These are phyloP conservation scores for Trichaptum fuscoviolaceum DNA, from an alignment of 768 basidiomycete genomes.

Conservation along the genomic window DNA sequence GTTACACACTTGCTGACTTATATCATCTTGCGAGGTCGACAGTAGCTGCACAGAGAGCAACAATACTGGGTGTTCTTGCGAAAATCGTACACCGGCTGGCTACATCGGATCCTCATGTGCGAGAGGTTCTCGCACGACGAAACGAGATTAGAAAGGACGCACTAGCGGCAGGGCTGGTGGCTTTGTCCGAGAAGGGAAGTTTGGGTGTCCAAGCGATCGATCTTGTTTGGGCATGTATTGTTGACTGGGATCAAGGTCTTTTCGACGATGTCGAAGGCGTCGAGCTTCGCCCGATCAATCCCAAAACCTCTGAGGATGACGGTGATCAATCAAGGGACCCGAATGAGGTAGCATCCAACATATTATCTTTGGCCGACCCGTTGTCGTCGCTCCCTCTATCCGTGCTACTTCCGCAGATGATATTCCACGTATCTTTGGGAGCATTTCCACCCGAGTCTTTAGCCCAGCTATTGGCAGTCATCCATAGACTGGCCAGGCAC, in stretches of 20 bases:
- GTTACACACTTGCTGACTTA: slow-evolving; percentile 85
- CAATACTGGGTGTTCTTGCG: slow-evolving; percentile 71
- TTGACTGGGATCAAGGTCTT: slow-evolving; percentile 49
- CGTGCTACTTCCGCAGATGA: slow-evolving; percentile 48
- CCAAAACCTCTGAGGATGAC: neutral
- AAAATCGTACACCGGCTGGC: slow-evolving; percentile 42
- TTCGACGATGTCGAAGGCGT: slow-evolving; percentile 33
- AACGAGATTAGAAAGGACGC: slow-evolving; percentile 52
- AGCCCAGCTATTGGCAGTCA: slow-evolving; percentile 49
- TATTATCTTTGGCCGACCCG: slow-evolving; percentile 14
- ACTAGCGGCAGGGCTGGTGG: slow-evolving; percentile 61
- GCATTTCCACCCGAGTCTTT: slow-evolving; percentile 45
- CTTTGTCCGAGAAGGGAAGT: slow-evolving; percentile 58
- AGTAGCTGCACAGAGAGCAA: slow-evolving; percentile 76
- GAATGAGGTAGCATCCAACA: neutral
- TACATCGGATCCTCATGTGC: slow-evolving; percentile 20
- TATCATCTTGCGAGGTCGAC: slow-evolving; percentile 76
- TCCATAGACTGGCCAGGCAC: slow-evolving; percentile 58
- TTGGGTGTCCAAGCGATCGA: slow-evolving; percentile 66
- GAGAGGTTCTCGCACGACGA: slow-evolving; percentile 27
- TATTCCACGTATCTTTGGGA: slow-evolving; percentile 32
- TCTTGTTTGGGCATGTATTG: slow-evolving; percentile 68
- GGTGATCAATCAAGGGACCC: neutral
- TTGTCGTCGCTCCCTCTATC: slow-evolving; percentile 34
- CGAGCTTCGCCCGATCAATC: slow-evolving; percentile 31